These are phyloP conservation scores for Heliocybe sulcata DNA, from an alignment of 1,284 basidiomycete species.

Conservation along the genomic window DNA sequence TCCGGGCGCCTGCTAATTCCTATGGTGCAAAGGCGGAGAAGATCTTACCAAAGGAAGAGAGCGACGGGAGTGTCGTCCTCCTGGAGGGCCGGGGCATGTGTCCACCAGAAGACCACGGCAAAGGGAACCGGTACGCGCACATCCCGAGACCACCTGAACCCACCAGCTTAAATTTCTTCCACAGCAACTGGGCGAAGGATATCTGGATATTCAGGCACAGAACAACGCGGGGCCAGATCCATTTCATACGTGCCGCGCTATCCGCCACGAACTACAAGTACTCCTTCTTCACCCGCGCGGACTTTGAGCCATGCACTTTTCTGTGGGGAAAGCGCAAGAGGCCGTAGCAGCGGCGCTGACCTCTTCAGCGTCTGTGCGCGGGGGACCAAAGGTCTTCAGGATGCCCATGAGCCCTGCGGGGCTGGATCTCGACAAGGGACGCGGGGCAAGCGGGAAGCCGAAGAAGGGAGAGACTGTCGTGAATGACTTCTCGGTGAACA, in stretches of 20 bases:
- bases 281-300: constrained; percentile 17
- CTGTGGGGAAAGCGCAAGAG: constrained; percentile 9
- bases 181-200: constrained; percentile 15
- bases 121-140: not conserved
- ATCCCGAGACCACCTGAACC: not conserved
- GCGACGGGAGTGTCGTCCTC: constrained; percentile 18
- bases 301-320: constrained; percentile 18
- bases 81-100: constrained; percentile 24
- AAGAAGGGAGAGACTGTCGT: not conserved
- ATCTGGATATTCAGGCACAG: not conserved
- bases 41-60: constrained; percentile 18
- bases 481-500: constrained; percentile 5
- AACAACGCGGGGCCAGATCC: not conserved
- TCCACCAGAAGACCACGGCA: constrained; percentile 16
- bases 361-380: constrained; percentile 19
- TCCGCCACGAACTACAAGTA: constrained; percentile 19
- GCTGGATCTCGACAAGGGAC: constrained; percentile 11
- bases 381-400: constrained; percentile 18
- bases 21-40: constrained; percentile 18
- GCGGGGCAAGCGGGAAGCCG: constrained; percentile 1
- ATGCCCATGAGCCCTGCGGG: constrained; percentile 14
- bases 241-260: constrained; percentile 18
- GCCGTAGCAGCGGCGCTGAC: constrained; percentile 11
- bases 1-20: too few species aligned
- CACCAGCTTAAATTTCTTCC: not conserved